Conservation (phyloP, 2,329 filamentous ascomycete species). For the Moelleriella libera region DNA sequence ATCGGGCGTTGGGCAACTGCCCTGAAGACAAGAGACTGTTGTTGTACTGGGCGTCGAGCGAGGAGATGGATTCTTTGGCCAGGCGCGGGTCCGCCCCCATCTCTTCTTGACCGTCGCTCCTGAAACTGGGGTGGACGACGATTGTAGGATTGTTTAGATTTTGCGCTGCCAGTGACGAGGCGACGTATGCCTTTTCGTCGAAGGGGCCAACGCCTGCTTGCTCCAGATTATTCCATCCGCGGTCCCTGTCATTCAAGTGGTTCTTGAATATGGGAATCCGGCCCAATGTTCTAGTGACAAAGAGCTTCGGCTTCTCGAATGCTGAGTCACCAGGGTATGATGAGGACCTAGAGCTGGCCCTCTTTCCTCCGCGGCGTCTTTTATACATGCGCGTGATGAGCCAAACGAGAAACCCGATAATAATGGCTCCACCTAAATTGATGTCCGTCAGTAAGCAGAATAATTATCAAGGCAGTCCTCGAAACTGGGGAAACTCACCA, state of each 20-base stretch:
- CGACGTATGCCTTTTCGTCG: conserved; percentile 4
- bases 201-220: conserved; percentile 11
- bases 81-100: not conserved
- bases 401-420: conserved; percentile 29
- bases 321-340: conserved; percentile 1
- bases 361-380: conserved; percentile 8
- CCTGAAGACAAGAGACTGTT: conserved; percentile 4
- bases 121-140: conserved; percentile 4
- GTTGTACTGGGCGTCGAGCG: conserved; percentile 5
- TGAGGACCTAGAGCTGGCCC: not conserved
- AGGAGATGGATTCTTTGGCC: conserved; percentile 3
- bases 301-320: conserved; percentile 2
- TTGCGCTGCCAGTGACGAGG: not conserved
- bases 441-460: not conserved
- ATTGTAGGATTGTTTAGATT: conserved; percentile 1
- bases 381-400: conserved; percentile 23
- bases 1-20: conserved; percentile 16
- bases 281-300: conserved; percentile 7
- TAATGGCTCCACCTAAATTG: conserved; percentile 25
- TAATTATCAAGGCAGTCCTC: not conserved
- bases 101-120: not conserved
- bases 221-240: conserved; percentile 19
- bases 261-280: conserved; percentile 21
- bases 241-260: conserved; percentile 12
- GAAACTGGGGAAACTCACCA: conserved; percentile 4